A percentile compares a stretch with the other conserved stretches of the same genome.
Conservation (phyloP, 108 stramenopile species). For the Nitzschia putrida region DNA sequence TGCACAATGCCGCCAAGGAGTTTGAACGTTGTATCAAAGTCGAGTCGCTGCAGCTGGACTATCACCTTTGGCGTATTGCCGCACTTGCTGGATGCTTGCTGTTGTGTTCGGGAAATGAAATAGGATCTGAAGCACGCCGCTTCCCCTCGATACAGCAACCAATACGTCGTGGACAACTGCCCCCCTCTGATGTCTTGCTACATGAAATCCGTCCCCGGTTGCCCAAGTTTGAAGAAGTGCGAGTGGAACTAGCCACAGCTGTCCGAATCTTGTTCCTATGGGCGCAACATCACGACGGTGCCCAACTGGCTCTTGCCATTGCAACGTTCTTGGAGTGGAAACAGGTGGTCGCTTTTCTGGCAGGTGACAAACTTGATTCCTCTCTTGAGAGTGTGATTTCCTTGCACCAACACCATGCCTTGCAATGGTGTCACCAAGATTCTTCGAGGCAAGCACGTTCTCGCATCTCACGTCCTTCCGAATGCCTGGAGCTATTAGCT, state of each 20-base stretch:
- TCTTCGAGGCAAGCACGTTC: not conserved
- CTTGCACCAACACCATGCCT: constrained; percentile 27
- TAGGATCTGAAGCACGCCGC: constrained; percentile 21
- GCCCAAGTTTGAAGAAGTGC: constrained; percentile 44
- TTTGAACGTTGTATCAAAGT: constrained; percentile 31
- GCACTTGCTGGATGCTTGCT: constrained; percentile 40
- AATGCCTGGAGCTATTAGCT: constrained; percentile 11
- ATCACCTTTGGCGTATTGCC: constrained; percentile 43
- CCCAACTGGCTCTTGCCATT: constrained; percentile 21
- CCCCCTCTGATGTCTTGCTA: not conserved
- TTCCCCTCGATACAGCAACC: constrained; percentile 30
- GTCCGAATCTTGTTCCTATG: constrained; percentile 27
- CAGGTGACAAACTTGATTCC: constrained; percentile 9
- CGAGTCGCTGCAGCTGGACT: constrained; percentile 29
- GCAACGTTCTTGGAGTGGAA: constrained; percentile 47
- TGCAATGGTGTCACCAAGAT: constrained; percentile 18
- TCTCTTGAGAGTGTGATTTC: constrained; percentile 5
- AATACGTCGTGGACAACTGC: not conserved
- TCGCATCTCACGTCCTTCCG: not conserved
- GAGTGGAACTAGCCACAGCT: constrained; percentile 25
- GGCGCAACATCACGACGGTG: constrained; percentile 19
- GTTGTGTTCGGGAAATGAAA: constrained; percentile 48
- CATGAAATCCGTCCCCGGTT: constrained; percentile 39
- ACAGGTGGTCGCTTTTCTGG: constrained; percentile 43
- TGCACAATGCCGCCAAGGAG: constrained; percentile 28